phyloP scores from a whole-genome alignment of 202 grass and related monocot species.

The Hordeum pubiflorum region DNA sequence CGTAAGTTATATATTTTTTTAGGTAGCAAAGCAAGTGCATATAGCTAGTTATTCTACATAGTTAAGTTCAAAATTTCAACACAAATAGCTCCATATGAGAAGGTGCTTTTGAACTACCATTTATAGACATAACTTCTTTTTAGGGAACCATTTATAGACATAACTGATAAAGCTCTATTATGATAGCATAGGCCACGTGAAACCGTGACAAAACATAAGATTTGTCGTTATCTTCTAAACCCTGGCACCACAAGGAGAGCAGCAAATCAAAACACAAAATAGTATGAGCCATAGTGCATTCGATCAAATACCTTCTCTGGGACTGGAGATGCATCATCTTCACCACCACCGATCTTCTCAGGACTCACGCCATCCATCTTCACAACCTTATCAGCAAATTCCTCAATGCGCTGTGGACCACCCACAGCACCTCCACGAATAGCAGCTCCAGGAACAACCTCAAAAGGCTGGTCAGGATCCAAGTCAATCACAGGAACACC shows the following conservation, averaged over 20 bases:
- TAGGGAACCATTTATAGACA: background rate
- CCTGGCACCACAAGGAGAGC: background rate
- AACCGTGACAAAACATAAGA: background rate
- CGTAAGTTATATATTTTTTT: background rate
- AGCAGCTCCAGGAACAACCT: slow-evolving; percentile 48
- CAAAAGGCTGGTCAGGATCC: slow-evolving; percentile 70
- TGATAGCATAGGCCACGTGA: background rate
- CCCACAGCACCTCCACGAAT: slow-evolving; percentile 30
- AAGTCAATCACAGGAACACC: slow-evolving; percentile 67
- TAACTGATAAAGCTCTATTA: background rate
- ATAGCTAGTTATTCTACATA: background rate
- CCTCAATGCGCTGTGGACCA: slow-evolving; percentile 22
- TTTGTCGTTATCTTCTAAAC: slow-evolving; percentile 1
- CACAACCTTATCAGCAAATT: slow-evolving; percentile 42
- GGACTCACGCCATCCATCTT: slow-evolving; percentile 83
- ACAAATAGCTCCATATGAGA: background rate
- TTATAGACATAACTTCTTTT: no score
- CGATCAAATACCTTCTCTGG: slow-evolving; percentile 67
- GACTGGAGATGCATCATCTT: slow-evolving; percentile 78
- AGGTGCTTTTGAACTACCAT: background rate
- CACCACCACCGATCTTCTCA: slow-evolving; percentile 63
- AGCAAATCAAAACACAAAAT: slow-evolving; percentile 2
- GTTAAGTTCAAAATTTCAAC: background rate
- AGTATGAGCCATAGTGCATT: slow-evolving; percentile 5
- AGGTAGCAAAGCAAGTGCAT: background rate